A percentile compares a stretch with the other conserved stretches of the same genome.
These are phyloP conservation scores for Fonsecaea erecta DNA, from an alignment of 2,329 filamentous ascomycete genomes.

Conservation along the genomic window DNA sequence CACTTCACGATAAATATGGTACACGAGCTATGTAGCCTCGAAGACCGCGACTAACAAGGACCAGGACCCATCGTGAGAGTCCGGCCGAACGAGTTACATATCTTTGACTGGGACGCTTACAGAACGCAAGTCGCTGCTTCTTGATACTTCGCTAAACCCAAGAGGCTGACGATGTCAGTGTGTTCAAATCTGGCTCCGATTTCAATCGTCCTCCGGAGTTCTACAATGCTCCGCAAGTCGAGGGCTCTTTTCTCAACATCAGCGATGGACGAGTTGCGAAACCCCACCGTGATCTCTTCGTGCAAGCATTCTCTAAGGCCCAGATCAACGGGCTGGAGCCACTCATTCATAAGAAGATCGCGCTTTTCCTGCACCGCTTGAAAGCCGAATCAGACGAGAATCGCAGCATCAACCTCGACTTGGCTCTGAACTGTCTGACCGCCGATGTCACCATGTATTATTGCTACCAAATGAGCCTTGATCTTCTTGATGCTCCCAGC, in stretches of 20 bases:
- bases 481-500: constrained; percentile 15
- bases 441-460: constrained; percentile 24
- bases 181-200: constrained; percentile 20
- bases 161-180: not conserved
- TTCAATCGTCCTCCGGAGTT: constrained; percentile 25
- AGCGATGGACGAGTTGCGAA: constrained; percentile 17
- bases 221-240: constrained; percentile 24
- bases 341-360: constrained; percentile 39
- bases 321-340: constrained; percentile 39
- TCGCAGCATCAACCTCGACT: constrained; percentile 15
- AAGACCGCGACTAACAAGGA: not conserved
- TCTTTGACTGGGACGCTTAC: constrained; percentile 23
- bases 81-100: constrained; percentile 28
- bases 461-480: constrained; percentile 25
- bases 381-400: constrained; percentile 10
- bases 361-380: constrained; percentile 15
- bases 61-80: constrained; percentile 37
- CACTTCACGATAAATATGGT: constrained; percentile 46
- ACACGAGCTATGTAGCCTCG: not conserved
- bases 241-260: constrained; percentile 19
- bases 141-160: not conserved
- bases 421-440: constrained; percentile 19
- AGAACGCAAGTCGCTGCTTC: not conserved
- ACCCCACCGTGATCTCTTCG: constrained; percentile 31
- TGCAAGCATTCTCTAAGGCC: constrained; percentile 42